Conservation (phyloP, 768 basidiomycete genomes). For the Clitopilus hobsonii region DNA sequence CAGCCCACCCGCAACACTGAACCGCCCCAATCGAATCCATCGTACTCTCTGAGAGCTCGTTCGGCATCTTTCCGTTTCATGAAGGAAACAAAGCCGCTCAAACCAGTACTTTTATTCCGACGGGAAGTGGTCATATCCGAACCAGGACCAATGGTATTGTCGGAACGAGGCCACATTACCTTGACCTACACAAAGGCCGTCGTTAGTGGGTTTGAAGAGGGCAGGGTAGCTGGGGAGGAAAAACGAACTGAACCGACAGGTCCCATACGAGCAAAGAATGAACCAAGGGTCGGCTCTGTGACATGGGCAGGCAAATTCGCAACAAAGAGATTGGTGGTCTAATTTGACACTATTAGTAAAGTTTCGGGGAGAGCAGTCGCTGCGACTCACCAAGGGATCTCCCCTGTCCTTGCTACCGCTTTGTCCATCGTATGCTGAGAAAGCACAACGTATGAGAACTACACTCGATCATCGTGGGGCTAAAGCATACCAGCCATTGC, state of each 20-base stretch:
- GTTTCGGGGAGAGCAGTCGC: background rate
- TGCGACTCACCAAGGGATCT: constrained; percentile 67
- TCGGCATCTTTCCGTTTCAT: constrained; percentile 95
- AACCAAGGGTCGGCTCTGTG: constrained; percentile 80
- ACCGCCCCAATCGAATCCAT: constrained; percentile 95
- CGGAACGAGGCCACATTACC: constrained; percentile 98
- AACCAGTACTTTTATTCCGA: constrained; percentile 64
- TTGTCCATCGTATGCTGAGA: constrained; percentile 79
- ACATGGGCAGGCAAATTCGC: constrained; percentile 88
- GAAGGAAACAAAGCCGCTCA: constrained; percentile 96
- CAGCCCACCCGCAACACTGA: constrained; percentile 85
- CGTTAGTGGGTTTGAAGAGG: too few species aligned
- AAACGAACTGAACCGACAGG: constrained; percentile 80
- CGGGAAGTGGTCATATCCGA: constrained; percentile 73
- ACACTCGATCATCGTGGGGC: background rate
- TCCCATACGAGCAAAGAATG: constrained; percentile 87
- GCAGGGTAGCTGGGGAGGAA: background rate
- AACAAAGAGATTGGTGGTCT: constrained; percentile 96
- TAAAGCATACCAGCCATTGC: constrained; percentile 74
- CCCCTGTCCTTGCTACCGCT: constrained; percentile 87
- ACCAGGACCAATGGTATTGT: constrained; percentile 61
- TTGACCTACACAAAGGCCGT: constrained; percentile 74
- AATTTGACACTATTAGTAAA: constrained; percentile 3
- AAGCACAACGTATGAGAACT: background rate
- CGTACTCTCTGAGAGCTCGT: constrained; percentile 79